Percentiles rank a stretch among this genome's conserved stretches.
Conservation (phyloP, 345 rosid species). For the Aegle marmelos region DNA sequence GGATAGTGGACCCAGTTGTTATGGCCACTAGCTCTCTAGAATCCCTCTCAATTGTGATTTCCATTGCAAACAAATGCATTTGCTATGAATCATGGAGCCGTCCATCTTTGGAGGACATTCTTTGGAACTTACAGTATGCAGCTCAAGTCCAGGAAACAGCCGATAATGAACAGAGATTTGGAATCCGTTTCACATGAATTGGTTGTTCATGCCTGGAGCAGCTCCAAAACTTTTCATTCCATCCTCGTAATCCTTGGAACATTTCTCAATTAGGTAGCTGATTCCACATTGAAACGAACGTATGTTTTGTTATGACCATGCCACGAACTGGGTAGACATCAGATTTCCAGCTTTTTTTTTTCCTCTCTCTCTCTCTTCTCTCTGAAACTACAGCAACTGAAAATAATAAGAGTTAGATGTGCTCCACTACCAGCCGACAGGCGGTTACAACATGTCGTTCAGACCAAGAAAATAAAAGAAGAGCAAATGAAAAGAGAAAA, state of each 20-base stretch:
- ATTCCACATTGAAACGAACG: neutral
- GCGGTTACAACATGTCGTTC: neutral
- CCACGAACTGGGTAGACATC: neutral
- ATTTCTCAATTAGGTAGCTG: neutral
- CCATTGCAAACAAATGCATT: constrained; percentile 44
- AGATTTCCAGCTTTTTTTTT: neutral
- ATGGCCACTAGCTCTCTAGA: constrained; percentile 38
- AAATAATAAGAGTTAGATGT: neutral
- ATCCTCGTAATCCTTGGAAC: neutral
- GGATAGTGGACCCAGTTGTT: constrained; percentile 34
- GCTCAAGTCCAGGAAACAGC: constrained; percentile 45
- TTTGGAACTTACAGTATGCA: constrained; percentile 55
- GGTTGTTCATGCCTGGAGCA: neutral
- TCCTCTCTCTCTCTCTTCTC: no score
- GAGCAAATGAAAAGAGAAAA: neutral
- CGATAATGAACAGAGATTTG: constrained; percentile 20
- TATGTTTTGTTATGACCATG: neutral
- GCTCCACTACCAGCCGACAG: neutral
- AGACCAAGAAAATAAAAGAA: neutral
- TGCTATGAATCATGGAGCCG: constrained; percentile 40
- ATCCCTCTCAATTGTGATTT: constrained; percentile 38
- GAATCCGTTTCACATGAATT: neutral
- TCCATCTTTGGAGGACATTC: constrained; percentile 52
- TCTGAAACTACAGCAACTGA: no score
- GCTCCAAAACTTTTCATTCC: neutral